Evolutionary conservation across 345 rosid species (phyloP).

Genomic region (Triadica sebifera): DNA sequence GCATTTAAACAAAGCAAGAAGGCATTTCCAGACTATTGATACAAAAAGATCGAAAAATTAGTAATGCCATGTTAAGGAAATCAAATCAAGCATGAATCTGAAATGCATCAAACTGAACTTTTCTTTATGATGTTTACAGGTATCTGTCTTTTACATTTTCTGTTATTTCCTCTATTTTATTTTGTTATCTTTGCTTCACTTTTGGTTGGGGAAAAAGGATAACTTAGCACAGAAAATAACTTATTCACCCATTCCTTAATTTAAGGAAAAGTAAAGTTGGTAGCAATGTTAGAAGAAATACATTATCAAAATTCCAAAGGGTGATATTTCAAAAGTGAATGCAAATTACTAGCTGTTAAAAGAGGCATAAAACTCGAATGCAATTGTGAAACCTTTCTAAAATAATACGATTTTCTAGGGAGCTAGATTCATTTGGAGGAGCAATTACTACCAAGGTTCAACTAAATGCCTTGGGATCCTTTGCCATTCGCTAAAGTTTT

Average conservation of each 20-base stretch:
- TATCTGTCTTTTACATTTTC: not conserved
- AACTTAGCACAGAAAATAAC: not conserved
- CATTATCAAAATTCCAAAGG: not conserved
- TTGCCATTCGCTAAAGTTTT: not conserved
- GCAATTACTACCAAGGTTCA: not conserved
- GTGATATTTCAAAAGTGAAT: not conserved
- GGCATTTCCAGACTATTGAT: not conserved
- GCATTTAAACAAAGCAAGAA: not conserved
- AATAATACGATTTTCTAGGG: not conserved
- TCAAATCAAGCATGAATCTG: not conserved
- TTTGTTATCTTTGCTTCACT: not conserved
- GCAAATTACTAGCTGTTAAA: not conserved
- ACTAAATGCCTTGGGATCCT: not conserved
- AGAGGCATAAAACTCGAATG: not conserved
- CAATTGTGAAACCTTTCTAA: not conserved
- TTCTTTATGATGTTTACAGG: not conserved
- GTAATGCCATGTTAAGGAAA: not conserved
- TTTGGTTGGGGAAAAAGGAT: not conserved
- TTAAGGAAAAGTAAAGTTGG: not conserved
- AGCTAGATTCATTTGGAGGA: not conserved
- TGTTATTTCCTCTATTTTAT: too few species aligned
- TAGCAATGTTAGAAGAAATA: not conserved
- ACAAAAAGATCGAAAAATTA: not conserved
- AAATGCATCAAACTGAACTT: slow-evolving; percentile 6
- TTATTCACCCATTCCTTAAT: not conserved